A percentile compares a stretch with the other conserved stretches of the same genome.
phyloP scores from a whole-genome alignment of 768 basidiomycete species.

The Xerocomellus amylosporus region DNA sequence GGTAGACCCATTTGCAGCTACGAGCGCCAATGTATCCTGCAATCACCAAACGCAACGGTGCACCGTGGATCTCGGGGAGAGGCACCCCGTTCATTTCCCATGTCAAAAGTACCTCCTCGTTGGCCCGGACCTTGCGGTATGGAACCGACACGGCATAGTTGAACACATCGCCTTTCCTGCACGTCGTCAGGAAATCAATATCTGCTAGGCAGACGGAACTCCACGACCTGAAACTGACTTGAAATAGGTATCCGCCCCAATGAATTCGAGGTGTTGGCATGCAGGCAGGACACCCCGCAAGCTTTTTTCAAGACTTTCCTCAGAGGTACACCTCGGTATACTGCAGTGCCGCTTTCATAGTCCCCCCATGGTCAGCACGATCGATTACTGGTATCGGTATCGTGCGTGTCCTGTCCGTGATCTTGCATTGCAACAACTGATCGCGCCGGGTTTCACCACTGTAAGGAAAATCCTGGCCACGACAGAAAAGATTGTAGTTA shows the following conservation, averaged over 20 bases:
- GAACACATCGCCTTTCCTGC: slow-evolving; percentile 37
- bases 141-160: slow-evolving; percentile 51
- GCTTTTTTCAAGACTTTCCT: slow-evolving; percentile 54
- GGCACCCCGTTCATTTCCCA: slow-evolving; percentile 17
- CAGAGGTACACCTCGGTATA: slow-evolving; percentile 51
- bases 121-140: slow-evolving; percentile 44
- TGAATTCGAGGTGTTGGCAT: slow-evolving; percentile 51
- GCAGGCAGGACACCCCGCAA: slow-evolving; percentile 47
- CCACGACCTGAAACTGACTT: slow-evolving; percentile 31
- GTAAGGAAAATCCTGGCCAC: no score
- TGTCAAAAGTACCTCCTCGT: slow-evolving; percentile 42
- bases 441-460: no score
- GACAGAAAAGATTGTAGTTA: no score
- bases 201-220: neutral
- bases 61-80: slow-evolving; percentile 50
- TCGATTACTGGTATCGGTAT: neutral
- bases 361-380: slow-evolving; percentile 33
- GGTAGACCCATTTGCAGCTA: slow-evolving; percentile 53
- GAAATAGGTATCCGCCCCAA: slow-evolving; percentile 58
- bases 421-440: no score
- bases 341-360: slow-evolving; percentile 44
- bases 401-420: no score
- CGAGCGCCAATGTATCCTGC: slow-evolving; percentile 55
- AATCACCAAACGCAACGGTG: slow-evolving; percentile 49
- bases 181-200: neutral